Evolutionary conservation across 768 basidiomycete species (phyloP).

Genomic region (Cubamyces sp.): DNA sequence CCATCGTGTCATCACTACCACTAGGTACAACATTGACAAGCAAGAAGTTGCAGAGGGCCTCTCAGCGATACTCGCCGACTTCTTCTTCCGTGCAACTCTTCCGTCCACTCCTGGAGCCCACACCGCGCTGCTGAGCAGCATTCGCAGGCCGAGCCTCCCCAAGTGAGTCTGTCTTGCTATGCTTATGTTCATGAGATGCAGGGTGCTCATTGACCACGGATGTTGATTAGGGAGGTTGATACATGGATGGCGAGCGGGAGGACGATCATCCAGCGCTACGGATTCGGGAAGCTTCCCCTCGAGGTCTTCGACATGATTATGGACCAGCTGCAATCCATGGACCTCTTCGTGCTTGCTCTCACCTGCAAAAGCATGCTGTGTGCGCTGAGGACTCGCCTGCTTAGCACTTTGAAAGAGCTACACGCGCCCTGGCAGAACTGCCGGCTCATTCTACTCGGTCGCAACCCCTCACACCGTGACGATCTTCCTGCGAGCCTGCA

Average conservation of each 20-base stretch:
- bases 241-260: neutral
- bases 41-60: neutral
- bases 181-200: too few species aligned
- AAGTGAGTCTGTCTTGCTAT: neutral
- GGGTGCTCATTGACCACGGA: neutral
- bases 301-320: neutral
- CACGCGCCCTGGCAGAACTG: neutral
- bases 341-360: neutral
- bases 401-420: neutral
- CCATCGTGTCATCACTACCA: too few species aligned
- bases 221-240: neutral
- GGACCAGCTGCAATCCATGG: neutral
- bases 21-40: neutral
- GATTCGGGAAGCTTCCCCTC: neutral
- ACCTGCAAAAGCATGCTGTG: neutral
- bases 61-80: neutral
- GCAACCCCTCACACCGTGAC: neutral
- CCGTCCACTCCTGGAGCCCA: neutral
- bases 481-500: neutral
- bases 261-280: neutral
- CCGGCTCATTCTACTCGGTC: neutral
- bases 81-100: neutral
- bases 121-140: neutral
- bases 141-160: neutral
- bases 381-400: neutral